Percentiles rank a stretch among this genome's conserved stretches.
These are phyloP conservation scores for Scheffersomyces cryptocercus DNA, from an alignment of 1,139 yeast species.

Conservation along the genomic window DNA sequence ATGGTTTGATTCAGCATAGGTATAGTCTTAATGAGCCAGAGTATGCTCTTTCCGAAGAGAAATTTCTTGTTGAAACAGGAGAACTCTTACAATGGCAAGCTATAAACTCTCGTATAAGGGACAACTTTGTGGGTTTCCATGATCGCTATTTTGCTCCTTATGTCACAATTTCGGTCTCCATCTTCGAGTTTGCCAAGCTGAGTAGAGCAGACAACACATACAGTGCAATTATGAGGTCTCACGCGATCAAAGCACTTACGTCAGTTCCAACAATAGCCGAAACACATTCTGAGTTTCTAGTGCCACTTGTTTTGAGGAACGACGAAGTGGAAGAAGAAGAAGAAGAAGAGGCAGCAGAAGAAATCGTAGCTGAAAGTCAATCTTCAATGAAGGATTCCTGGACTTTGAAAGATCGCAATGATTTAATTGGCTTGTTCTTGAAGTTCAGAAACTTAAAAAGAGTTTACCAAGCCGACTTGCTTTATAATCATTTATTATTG, in stretches of 20 bases:
- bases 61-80: slow-evolving; percentile 18
- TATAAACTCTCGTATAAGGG: slow-evolving; percentile 29
- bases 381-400: slow-evolving; percentile 29
- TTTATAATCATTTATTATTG: slow-evolving; percentile 54
- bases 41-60: slow-evolving; percentile 23
- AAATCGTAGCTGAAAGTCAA: slow-evolving; percentile 11
- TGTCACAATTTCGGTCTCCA: slow-evolving; percentile 24
- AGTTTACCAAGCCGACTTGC: slow-evolving; percentile 50
- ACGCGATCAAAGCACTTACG: slow-evolving; percentile 51
- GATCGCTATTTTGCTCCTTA: slow-evolving; percentile 22
- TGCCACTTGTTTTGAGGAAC: slow-evolving; percentile 53
- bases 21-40: background rate
- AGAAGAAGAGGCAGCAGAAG: slow-evolving; percentile 1
- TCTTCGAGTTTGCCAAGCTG: slow-evolving; percentile 35
- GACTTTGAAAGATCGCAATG: slow-evolving; percentile 63
- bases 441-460: slow-evolving; percentile 65
- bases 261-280: slow-evolving; percentile 70
- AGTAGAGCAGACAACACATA: slow-evolving; percentile 32
- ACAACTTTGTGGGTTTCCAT: slow-evolving; percentile 25
- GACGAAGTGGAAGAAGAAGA: slow-evolving; percentile 18
- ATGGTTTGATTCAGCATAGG: slow-evolving; percentile 25
- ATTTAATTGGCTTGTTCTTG: slow-evolving; percentile 62
- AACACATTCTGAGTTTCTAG: slow-evolving; percentile 51
- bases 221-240: slow-evolving; percentile 45
- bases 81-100: slow-evolving; percentile 31